Evolutionary conservation across 352 stramenopile genomes (phyloP), one percentile per base, ranked within the genome.

Genomic region (Pythium periplocum): DNA sequence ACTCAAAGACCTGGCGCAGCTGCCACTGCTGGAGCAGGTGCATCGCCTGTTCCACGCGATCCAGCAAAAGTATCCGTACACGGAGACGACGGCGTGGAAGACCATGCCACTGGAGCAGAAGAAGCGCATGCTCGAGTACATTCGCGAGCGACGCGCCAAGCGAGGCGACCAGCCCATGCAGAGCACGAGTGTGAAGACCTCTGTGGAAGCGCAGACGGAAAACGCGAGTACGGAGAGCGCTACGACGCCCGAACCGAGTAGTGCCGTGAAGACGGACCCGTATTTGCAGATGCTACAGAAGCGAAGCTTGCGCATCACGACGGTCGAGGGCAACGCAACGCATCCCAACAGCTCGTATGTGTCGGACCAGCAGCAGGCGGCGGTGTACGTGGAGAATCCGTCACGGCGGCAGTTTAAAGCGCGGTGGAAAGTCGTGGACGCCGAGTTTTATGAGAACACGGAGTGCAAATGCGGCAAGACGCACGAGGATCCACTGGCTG

Each of bases 41-140:
- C 84, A 94, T 59, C 75, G 84, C 0, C 64, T 94, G 6, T 88
- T 91, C 53, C 81, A 94, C 59, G 84, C 84, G 35, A 94, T 94
- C 48, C 71, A 91, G 62, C 62, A 72, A 46, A 68, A 81, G 45
- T 94, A 94, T 50, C 82, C 82, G 17, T 94, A 94, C 66, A 88
- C 80, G 47, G 78, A 93, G 76, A 94, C 84, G 38, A 59, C 62
- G 12, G 79, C 80, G 48, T 94, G 84, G 84, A 90, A 79, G 67
- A 68, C 59, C 33, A 51, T 94, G 49, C 75, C 84, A 5, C 48
- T 91, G 4, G 80, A 88, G 1, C 79, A 91, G 55, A 94, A 94
- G 68, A 72, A 79, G 45, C 68, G 69, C 50, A 90, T 94, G 76
- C 68, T 94, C 42, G 59, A 72, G 39, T 94, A 94, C 61, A 94